Evolutionary conservation across 2,329 filamentous ascomycete species (phyloP), one percentile per base, ranked within the genome.

Genomic region (Neoscytalidium dimidiatum): DNA sequence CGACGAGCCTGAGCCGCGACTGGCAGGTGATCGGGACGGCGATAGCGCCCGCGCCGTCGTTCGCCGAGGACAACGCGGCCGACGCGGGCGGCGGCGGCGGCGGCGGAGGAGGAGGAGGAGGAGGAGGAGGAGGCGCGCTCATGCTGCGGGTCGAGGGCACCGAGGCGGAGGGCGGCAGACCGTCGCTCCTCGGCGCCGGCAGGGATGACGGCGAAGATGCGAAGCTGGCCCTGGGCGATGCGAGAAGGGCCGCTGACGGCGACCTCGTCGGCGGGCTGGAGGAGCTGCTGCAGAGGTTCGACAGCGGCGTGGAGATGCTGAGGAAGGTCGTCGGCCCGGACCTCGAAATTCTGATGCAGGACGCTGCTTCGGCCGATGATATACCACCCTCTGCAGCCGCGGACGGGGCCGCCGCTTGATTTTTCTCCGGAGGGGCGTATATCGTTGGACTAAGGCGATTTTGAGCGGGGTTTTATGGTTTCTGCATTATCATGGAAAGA

Each of bases 1-100:
- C 91, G 1, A 87, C 90, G 46, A 93, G 90, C 67, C 80, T 97
- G 13, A 90, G 87, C 8, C 80, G 88, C 0, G 86, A 90, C 57
- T 98, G 94, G 89, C 88, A 90, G 71, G 82, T 90, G 14, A 78
- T 87, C 35, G 78, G 79, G 17, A 83, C 84, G 0, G 78, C 78
- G 9, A 77, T 90, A 9, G 79, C 80, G 7, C 80, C 82, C 9
- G 89, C 89, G 17, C 89, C 89, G 1, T 89, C 86, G 1, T 90
- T 88, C 73, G 85, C 86, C 48, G 82, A 81, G 48, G 80, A 72
- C 68, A 26, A 11, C 38, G 38, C n/a, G 23, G 26, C 29, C 17
- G 56, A 58, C 2, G 38, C 33, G 23, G 68, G 19, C 44, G 67
- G 64, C 26, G 64, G 33, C 9, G 66, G 56, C 23, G 43, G 41